Evolutionary conservation across 345 rosid species (phyloP), one percentile per base, ranked within the genome.

Genomic region (Eucalyptus tenuipes): DNA sequence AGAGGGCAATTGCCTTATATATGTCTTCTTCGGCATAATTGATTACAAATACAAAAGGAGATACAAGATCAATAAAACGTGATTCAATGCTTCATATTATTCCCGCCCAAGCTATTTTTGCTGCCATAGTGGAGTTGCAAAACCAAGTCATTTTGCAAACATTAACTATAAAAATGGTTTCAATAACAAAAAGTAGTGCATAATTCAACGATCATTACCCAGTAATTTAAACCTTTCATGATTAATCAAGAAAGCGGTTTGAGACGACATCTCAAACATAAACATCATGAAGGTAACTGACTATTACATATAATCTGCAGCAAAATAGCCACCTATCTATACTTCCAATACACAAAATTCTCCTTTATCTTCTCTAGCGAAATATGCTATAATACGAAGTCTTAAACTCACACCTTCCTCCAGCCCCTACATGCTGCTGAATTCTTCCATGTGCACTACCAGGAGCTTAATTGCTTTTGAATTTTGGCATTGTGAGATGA

Each of bases 401-500:
- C 55, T 16, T 27, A 47, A 85, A 85, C 86, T 45, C 37, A 48
- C 52, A 47, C 37, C 53, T 47, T 48, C 33, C 55, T 47, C 31
- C 40, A 85, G 86, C 42, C 86, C 33, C 18, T 27, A 49, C 33
- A 50, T 49, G 29, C 42, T 50, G 61, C 87, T 50, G 16, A 13
- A n/a, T n/a, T 90, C 85, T 86, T 90, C 88, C 16, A 25, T 33
- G 88, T 85, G 52, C 87, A 37, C 55, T 92, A 95, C 96, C 96
- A 94, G 91, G 86, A 87, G 33, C 89, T 87, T 88, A 92, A 50
- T 52, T 93, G 94, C 89, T 86, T 93, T 61, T 94, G 96, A 86
- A 97, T 88, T 90, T 95, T 96, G 7, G 98, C 93, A 88, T 93
- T 94, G 49, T 93, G 92, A 22, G 94, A 95, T 52, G 94, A 94